Conservation (phyloP, 768 basidiomycete species). For the Lyophyllum atratum region DNA sequence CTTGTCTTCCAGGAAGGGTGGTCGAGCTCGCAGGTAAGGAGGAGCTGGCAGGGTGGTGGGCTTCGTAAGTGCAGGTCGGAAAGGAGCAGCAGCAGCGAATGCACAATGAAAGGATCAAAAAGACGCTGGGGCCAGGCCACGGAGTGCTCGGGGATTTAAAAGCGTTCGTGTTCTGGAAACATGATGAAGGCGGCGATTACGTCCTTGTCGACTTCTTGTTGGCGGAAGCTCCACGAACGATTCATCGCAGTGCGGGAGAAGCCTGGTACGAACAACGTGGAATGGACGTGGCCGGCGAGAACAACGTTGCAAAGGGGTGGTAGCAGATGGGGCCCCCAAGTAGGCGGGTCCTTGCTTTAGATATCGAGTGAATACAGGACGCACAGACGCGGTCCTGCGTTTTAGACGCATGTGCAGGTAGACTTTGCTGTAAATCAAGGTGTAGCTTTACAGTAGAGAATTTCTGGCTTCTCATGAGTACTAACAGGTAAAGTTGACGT, state of each 20-base stretch:
- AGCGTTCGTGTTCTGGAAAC: slow-evolving; percentile 31
- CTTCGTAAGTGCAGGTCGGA: slow-evolving; percentile 14
- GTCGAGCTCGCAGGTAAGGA: slow-evolving; percentile 1
- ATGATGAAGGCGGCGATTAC: slow-evolving; percentile 16
- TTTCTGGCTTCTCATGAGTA: background rate
- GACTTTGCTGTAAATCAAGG: background rate
- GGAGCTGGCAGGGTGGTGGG: background rate
- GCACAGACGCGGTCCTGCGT: background rate
- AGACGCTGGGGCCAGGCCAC: slow-evolving; percentile 21
- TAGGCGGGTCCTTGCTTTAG: background rate
- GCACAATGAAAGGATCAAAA: slow-evolving; percentile 22
- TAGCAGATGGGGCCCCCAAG: background rate
- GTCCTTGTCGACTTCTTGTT: slow-evolving; percentile 9
- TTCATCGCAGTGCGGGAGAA: slow-evolving; percentile 9
- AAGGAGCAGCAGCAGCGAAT: slow-evolving; percentile 13
- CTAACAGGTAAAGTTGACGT: background rate
- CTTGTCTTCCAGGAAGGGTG: slow-evolving; percentile 7
- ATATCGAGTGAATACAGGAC: background rate
- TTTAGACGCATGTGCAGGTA: background rate
- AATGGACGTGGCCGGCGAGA: background rate
- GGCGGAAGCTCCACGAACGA: slow-evolving; percentile 7
- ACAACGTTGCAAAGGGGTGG: background rate
- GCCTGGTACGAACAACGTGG: background rate
- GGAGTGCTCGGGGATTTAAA: slow-evolving; percentile 29
- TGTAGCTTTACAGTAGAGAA: background rate